Evolutionary conservation across 768 basidiomycete genomes (phyloP), one percentile per base, ranked within the genome.

Genomic region (Butyriboletus loyo): DNA sequence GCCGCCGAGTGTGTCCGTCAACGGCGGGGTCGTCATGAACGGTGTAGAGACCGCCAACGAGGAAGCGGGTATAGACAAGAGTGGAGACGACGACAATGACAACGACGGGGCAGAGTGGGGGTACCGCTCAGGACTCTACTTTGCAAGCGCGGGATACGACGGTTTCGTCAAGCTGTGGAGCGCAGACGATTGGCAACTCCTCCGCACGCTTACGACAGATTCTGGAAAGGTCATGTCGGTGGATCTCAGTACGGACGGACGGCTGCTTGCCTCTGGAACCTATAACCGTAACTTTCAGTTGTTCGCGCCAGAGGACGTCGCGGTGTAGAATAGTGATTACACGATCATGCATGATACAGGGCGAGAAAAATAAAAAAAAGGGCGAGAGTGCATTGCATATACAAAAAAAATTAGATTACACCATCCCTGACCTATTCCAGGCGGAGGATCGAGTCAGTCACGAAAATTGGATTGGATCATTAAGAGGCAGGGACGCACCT

Each of bases 161-260:
- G 92, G 93, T 5, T 82, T 88, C 52, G 91, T 99, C 66, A 94
- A 97, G 69, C 64, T 99, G 50, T 99, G 97, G 97, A 91, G 87
- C 63, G 91, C 95, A 42, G 97, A 98, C 66, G 97, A 99, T 64
- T 99, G 97, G 97, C 93, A 92, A 62, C 74, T 95, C 39, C 78
- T 97, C 46, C 82, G 86, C 56, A 89, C 89, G 39, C 77, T 99
- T 52, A 85, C 92, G 46, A 95, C 93, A 21, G 96, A 98, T 65
- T 87, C 89, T 25, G 93, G 95, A n/a, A 98, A 98, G 71, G 95
- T 98, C 54, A 99, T 98, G 97, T 92, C 90, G 7, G 94, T 98
- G 10, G 97, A 99, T 67, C 78, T 98, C 21, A 84, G 86, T 25
- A 78, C 78, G 49, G 92, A 96, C 67, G 91, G 86, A 13, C 85